Evolutionary conservation across 345 rosid genomes (phyloP), one percentile per base, ranked within the genome.

Genomic region (Microthlaspi erraticum): DNA sequence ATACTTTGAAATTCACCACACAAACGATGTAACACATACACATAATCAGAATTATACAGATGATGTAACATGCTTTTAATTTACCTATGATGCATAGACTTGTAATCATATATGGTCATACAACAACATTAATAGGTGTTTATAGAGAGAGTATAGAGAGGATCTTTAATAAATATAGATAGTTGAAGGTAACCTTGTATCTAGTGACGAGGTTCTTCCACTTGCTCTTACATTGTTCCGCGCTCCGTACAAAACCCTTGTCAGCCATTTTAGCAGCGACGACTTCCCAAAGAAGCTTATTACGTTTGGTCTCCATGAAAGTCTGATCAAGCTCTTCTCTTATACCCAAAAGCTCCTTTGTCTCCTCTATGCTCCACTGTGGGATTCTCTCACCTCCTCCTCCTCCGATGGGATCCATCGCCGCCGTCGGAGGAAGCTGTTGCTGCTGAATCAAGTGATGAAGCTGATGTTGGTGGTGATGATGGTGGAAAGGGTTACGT

Each of bases 201-300:
- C 99, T 88, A 18, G 98, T 87, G 66, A 91, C 92, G 59, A 94
- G 97, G 71, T 94, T 94, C 67, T 94, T 94, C 99, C 99, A 94
- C 81, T 94, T 94, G 87, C 98, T 89, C 82, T 91, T 94, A 87
- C 99, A 94, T 92, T 94, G 99, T 58, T 91, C 99, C 6, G 96
- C 73, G 80, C 93, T 94, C 2, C 99, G 96, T 72, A 74, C 78
- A 53, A 72, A 91, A 58, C 98, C 97, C 68, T 83, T 86, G 41
- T 88, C 98, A 55, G 81, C 89, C 97, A 94, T 87, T 68, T 72
- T 82, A 10, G 83, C 75, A 41, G 96, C 79, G 23, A 89, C 85
- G 14, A 91, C 84, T 75, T 88, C 93, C 99, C 99, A 94, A 18
- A 94, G 83, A 32, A 83, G 80, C 84, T 94, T 94, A 79, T 91